A percentile compares a stretch with the other conserved stretches of the same genome.
These are phyloP conservation scores for Auxenochlorella pyrenoidosa DNA, from an alignment of 139 green algal genomes.

Conservation along the genomic window DNA sequence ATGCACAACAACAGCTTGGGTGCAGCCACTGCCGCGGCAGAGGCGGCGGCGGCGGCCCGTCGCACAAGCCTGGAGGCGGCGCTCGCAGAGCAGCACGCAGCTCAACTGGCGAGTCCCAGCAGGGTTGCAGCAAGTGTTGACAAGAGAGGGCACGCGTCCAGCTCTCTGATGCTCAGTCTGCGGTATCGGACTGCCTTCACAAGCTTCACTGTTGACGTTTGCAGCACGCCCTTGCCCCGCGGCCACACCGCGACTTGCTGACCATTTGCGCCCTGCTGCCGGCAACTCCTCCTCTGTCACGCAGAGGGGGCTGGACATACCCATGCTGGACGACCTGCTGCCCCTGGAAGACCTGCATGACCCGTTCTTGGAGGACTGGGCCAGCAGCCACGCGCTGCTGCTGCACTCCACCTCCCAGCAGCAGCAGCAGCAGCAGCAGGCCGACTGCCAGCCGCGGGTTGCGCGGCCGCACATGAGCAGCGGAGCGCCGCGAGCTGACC, in stretches of 20 bases:
- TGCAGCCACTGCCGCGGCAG: background rate
- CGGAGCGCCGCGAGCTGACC: background rate
- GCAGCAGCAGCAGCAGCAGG: background rate
- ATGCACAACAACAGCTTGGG: slow-evolving; percentile 13
- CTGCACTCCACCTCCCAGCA: background rate
- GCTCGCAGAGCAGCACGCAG: background rate
- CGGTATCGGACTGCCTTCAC: too few species aligned
- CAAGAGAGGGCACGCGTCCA: too few species aligned
- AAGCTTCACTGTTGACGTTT: too few species aligned
- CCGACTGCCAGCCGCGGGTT: background rate
- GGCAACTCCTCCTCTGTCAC: too few species aligned
- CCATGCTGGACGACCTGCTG: slow-evolving; percentile 25
- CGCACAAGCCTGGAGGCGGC: background rate
- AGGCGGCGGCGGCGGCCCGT: background rate
- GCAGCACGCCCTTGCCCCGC: too few species aligned
- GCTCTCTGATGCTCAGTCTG: too few species aligned
- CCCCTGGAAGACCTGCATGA: slow-evolving; percentile 31
- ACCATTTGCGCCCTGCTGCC: too few species aligned
- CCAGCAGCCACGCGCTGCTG: background rate
- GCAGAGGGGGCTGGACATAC: background rate
- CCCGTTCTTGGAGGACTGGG: slow-evolving; percentile 18
- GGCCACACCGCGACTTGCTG: too few species aligned
- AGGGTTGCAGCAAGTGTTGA: too few species aligned
- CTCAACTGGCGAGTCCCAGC: background rate
- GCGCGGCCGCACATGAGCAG: too few species aligned